Evolutionary conservation across 2,329 filamentous ascomycete species (phyloP).

Genomic region (Diaporthe longicolla): DNA sequence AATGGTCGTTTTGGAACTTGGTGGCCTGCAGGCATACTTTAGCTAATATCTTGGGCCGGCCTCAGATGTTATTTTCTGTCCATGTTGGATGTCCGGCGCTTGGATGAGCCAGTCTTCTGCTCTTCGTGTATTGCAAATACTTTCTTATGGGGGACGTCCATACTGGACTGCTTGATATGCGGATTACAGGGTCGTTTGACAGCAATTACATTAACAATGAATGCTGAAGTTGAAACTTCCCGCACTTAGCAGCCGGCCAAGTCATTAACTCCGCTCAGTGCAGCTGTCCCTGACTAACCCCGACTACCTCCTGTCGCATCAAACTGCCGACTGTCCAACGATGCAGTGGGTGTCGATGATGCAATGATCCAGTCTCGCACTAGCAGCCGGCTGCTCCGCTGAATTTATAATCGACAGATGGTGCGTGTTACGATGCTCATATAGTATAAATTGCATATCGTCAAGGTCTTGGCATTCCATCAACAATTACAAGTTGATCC

Average conservation of each 20-base stretch:
- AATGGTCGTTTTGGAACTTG: slow-evolving; percentile 42
- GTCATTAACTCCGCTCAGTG: not conserved
- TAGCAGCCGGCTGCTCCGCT: not conserved
- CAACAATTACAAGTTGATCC: rapidly evolving
- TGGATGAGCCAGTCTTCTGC: not conserved
- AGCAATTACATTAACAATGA: too few species aligned
- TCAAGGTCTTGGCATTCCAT: not conserved
- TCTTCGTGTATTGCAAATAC: not conserved
- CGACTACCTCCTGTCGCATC: not conserved
- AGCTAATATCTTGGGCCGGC: not conserved
- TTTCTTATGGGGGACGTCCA: not conserved
- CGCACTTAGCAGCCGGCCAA: not conserved
- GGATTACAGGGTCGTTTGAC: not conserved
- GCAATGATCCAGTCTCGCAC: not conserved
- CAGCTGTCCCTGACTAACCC: not conserved
- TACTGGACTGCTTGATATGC: not conserved
- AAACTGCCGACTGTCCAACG: not conserved
- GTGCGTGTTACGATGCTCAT: not conserved
- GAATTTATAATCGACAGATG: not conserved
- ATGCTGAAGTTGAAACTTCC: not conserved
- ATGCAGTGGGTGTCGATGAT: slow-evolving; percentile 7
- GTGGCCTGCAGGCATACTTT: slow-evolving; percentile 40
- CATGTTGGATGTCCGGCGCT: not conserved
- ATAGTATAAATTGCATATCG: not conserved
- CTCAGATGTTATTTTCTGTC: not conserved